Percentiles rank a stretch among this genome's conserved stretches.
phyloP scores from a whole-genome alignment of 2,329 filamentous ascomycete genomes.

The Aureobasidium leucospermi region DNA sequence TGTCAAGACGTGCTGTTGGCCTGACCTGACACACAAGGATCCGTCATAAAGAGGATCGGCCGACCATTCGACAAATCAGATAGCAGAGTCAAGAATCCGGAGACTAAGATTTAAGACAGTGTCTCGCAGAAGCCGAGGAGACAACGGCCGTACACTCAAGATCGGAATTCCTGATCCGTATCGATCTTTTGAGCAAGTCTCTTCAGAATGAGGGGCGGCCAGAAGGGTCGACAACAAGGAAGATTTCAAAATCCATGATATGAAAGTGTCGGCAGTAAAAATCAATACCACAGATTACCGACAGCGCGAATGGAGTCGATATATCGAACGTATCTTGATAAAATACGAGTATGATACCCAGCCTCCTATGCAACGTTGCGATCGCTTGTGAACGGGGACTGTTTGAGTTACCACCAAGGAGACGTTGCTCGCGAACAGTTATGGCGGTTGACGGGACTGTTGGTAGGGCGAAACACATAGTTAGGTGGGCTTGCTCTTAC shows the following conservation, averaged over 20 bases:
- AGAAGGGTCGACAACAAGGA: not conserved
- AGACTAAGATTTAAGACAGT: not conserved
- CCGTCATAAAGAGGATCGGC: not conserved
- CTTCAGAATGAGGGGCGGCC: not conserved
- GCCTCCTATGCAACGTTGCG: not conserved
- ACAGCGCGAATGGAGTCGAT: not conserved
- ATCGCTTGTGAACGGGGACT: not conserved
- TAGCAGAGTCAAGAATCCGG: not conserved
- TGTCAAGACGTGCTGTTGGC: not conserved
- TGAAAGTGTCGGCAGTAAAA: not conserved
- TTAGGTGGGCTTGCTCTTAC: not conserved
- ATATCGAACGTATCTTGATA: not conserved
- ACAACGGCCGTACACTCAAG: not conserved
- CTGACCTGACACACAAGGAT: not conserved
- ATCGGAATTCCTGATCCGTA: not conserved
- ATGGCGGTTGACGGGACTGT: not conserved
- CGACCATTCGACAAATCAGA: not conserved
- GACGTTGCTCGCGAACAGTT: not conserved
- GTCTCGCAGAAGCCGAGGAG: not conserved
- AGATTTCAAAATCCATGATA: too few relatives aligned
- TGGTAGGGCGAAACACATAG: conserved; percentile 2
- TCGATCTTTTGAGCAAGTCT: not conserved
- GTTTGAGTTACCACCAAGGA: not conserved
- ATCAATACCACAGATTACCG: not conserved
- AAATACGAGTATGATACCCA: not conserved